A percentile compares a stretch with the other conserved stretches of the same genome.
Conservation (phyloP, 2,329 filamentous ascomycete genomes). For the Pyrenochaeta sp. region DNA sequence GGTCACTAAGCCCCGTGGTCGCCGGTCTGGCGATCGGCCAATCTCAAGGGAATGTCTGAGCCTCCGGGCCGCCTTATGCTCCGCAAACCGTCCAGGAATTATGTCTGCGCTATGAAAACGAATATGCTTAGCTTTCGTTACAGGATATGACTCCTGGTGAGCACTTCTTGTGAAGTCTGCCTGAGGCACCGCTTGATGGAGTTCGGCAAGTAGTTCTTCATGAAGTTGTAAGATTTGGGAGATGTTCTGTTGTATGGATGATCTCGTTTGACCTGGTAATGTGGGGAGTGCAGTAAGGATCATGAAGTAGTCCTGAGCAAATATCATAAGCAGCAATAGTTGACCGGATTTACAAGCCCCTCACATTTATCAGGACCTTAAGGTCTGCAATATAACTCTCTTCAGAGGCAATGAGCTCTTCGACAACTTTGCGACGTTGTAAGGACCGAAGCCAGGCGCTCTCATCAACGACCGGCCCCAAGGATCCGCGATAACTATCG, state of each 20-base stretch:
- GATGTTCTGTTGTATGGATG: conserved; percentile 80
- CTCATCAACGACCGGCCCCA: conserved; percentile 67
- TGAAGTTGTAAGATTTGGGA: conserved; percentile 84
- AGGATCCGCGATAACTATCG: conserved; percentile 62
- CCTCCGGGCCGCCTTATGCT: conserved; percentile 44
- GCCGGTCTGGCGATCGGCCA: conserved; percentile 50
- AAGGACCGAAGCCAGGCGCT: conserved; percentile 75
- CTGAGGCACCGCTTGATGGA: conserved; percentile 75
- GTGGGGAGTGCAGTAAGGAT: conserved; percentile 75
- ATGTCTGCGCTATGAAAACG: conserved; percentile 60
- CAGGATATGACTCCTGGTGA: conserved; percentile 42
- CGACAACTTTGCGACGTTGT: conserved; percentile 79
- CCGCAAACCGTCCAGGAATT: conserved; percentile 48
- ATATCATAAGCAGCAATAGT: neutral
- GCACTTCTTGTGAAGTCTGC: conserved; percentile 59
- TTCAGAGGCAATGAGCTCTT: conserved; percentile 87
- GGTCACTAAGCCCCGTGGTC: conserved; percentile 52
- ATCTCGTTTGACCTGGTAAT: conserved; percentile 69
- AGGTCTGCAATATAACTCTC: conserved; percentile 88
- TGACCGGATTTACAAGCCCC: conserved; percentile 30
- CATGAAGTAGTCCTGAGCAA: conserved; percentile 55
- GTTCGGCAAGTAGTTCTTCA: conserved; percentile 77
- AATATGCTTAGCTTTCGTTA: conserved; percentile 53
- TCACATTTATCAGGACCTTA: conserved; percentile 84
- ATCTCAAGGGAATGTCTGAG: conserved; percentile 58